Evolutionary conservation across 192 early-diverging fungal species (phyloP).

Genomic region (Backusella luteola): DNA sequence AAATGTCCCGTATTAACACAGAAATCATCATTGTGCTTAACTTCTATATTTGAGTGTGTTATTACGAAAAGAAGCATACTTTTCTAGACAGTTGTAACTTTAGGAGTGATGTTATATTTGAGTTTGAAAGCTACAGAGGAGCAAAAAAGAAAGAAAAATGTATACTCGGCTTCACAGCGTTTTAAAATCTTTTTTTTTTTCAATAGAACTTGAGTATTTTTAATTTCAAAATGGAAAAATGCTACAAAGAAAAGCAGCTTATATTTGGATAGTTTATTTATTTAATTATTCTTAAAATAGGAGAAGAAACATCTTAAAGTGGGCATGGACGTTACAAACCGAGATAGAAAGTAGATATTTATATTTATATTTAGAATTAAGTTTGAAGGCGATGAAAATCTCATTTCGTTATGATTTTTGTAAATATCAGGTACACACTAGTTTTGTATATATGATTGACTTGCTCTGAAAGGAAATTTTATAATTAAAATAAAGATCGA

Average conservation of each 20-base stretch:
- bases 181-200: not conserved
- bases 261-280: not conserved
- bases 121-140: too few species aligned
- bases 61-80: not conserved
- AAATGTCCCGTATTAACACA: too few species aligned
- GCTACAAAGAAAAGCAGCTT: not conserved
- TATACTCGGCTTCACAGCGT: too few species aligned
- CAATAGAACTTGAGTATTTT: not conserved
- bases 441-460: not conserved
- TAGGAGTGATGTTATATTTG: not conserved
- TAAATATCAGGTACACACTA: not conserved
- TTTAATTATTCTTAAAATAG: slow-evolving; percentile 7
- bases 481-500: not conserved
- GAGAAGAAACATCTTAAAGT: not conserved
- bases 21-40: too few species aligned
- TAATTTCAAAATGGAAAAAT: not conserved
- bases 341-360: not conserved
- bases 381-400: not conserved
- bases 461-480: not conserved
- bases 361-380: not conserved
- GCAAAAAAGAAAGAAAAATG: not conserved
- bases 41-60: not conserved
- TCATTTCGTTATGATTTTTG: not conserved
- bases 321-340: not conserved
- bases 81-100: not conserved